A percentile compares a stretch with the other conserved stretches of the same genome.
These are phyloP conservation scores for Chaetomium fimeti DNA, from an alignment of 495 filamentous ascomycete species.

Conservation along the genomic window DNA sequence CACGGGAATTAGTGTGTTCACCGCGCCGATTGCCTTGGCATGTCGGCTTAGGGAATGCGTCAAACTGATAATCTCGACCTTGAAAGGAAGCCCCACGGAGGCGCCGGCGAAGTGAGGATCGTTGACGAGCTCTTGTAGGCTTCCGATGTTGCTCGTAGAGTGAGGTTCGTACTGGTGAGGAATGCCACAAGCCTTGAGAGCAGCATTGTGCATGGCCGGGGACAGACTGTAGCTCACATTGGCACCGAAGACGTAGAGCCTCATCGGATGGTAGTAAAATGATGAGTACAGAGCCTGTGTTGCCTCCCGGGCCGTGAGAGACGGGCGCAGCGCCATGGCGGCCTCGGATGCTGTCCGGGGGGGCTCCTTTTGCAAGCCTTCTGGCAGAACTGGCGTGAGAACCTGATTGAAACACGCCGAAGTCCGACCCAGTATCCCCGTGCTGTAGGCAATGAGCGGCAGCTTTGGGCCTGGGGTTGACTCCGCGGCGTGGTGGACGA, in stretches of 20 bases:
- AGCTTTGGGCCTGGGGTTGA: slow-evolving; percentile 46
- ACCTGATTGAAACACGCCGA: slow-evolving; percentile 68
- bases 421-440: slow-evolving; percentile 58
- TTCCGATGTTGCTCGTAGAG: slow-evolving; percentile 58
- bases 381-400: slow-evolving; percentile 63
- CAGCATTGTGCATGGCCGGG: slow-evolving; percentile 73
- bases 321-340: slow-evolving; percentile 26
- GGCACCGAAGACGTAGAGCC: slow-evolving; percentile 69
- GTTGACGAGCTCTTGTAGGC: slow-evolving; percentile 58
- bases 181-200: slow-evolving; percentile 64
- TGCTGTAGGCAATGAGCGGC: slow-evolving; percentile 66
- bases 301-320: slow-evolving; percentile 60
- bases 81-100: slow-evolving; percentile 70
- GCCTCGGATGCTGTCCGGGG: slow-evolving; percentile 17
- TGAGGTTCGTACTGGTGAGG: slow-evolving; percentile 62
- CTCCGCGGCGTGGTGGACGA: slow-evolving; percentile 47
- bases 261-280: slow-evolving; percentile 57
- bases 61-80: slow-evolving; percentile 63
- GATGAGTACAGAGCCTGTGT: slow-evolving; percentile 54
- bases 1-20: slow-evolving; percentile 72
- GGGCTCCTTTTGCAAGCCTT: slow-evolving; percentile 42
- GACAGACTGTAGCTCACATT: slow-evolving; percentile 69
- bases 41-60: slow-evolving; percentile 66
- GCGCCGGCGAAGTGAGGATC: slow-evolving; percentile 67
- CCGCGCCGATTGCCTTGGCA: slow-evolving; percentile 69